Percentiles rank a stretch among this genome's conserved stretches.
These are phyloP conservation scores for Umbelopsis ramanniana DNA, from an alignment of 192 early-diverging fungal genomes.

Conservation along the genomic window DNA sequence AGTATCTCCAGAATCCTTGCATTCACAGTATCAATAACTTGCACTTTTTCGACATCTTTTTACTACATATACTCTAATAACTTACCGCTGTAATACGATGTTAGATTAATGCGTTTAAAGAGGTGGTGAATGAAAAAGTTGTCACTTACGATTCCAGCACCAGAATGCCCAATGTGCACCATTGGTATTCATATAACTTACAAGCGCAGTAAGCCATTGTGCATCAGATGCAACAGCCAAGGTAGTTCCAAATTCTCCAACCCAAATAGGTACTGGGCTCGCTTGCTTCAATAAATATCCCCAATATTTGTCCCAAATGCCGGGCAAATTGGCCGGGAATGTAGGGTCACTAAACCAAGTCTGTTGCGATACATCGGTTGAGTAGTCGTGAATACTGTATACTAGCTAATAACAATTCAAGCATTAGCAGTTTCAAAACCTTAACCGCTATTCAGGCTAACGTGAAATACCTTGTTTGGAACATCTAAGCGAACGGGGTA, in stretches of 20 bases:
- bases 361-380: constrained; percentile 23
- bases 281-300: constrained; percentile 29
- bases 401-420: neutral
- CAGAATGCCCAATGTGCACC: constrained; percentile 41
- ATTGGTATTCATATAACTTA: constrained; percentile 30
- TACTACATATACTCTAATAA: neutral
- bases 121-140: neutral
- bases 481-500: constrained; percentile 29
- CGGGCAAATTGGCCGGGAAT: constrained; percentile 39
- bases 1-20: constrained; percentile 42
- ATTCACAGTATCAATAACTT: too few species aligned
- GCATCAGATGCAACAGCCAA: constrained; percentile 31
- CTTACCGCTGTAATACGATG: neutral
- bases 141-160: constrained; percentile 40
- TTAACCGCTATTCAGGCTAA: neutral
- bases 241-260: constrained; percentile 42
- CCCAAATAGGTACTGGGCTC: constrained; percentile 33
- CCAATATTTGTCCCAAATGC: constrained; percentile 39
- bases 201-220: constrained; percentile 29
- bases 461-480: constrained; percentile 37
- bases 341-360: constrained; percentile 40
- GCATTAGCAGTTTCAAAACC: neutral
- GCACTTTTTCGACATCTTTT: neutral
- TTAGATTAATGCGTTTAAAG: neutral
- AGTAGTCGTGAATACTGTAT: constrained; percentile 30